Evolutionary conservation across 2,329 filamentous ascomycete genomes (phyloP).

Genomic region (Diaporthe sp.): DNA sequence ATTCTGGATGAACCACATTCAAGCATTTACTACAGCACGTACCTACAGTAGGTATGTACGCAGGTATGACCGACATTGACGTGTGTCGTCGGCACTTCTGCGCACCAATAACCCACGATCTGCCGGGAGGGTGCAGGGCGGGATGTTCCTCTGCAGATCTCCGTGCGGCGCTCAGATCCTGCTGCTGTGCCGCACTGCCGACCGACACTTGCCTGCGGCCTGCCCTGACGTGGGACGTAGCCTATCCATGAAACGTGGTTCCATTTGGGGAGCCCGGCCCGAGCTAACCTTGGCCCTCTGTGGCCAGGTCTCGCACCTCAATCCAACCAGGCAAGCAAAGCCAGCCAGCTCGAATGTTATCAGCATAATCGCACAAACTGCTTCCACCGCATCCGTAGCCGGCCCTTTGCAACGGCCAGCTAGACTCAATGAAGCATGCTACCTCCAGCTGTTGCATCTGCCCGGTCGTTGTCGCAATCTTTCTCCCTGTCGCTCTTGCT

Average conservation of each 20-base stretch:
- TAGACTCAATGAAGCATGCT: conserved; percentile 23
- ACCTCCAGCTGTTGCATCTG: neutral
- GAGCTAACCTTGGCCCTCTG: neutral
- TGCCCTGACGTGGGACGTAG: neutral
- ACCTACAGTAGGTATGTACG: neutral
- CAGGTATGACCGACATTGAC: neutral
- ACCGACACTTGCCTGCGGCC: neutral
- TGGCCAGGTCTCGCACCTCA: neutral
- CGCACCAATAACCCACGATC: neutral
- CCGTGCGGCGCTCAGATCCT: conserved; percentile 5
- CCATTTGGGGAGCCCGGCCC: conserved; percentile 3
- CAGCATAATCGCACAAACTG: conserved; percentile 6
- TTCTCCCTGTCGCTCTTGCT: neutral
- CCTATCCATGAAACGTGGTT: conserved; percentile 14
- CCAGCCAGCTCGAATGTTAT: neutral
- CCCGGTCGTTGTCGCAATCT: neutral
- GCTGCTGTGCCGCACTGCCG: neutral
- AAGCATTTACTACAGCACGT: neutral
- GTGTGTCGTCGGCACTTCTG: neutral
- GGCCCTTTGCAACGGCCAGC: conserved; percentile 8
- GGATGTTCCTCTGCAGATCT: conserved; percentile 14
- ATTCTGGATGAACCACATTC: neutral
- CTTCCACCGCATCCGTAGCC: neutral
- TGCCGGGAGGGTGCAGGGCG: conserved; percentile 12
- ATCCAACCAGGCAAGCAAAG: neutral